These are phyloP conservation scores for Penicillium verrucosum DNA, from an alignment of 2,329 filamentous ascomycete species.

Conservation along the genomic window DNA sequence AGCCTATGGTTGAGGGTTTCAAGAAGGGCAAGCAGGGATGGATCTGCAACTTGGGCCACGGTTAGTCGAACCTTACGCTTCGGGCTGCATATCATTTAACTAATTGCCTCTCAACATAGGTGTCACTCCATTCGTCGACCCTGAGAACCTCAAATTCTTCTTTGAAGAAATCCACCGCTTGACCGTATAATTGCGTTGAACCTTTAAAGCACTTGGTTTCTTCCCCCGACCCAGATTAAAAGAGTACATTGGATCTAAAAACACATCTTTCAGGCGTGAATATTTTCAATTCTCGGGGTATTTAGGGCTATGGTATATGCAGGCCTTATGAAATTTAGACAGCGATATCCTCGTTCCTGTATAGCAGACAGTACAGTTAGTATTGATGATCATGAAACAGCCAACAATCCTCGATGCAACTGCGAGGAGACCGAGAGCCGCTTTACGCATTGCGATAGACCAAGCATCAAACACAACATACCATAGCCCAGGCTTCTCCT, in stretches of 20 bases:
- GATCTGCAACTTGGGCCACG: conserved; percentile 96
- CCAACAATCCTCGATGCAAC: neutral
- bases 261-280: conserved; percentile 2
- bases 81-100: conserved; percentile 15
- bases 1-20: conserved; percentile 86
- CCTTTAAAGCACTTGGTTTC: conserved; percentile 7
- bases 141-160: conserved; percentile 88
- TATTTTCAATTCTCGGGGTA: conserved; percentile 1
- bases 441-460: neutral
- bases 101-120: conserved; percentile 50
- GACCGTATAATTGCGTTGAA: conserved; percentile 23
- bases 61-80: conserved; percentile 50
- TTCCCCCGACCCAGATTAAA: conserved; percentile 5
- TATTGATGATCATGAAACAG: conserved; percentile 7
- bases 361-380: conserved; percentile 13
- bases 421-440: neutral
- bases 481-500: conserved; percentile 70
- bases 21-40: conserved; percentile 80
- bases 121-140: conserved; percentile 91
- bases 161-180: conserved; percentile 82
- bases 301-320: conserved; percentile 11
- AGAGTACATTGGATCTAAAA: conserved; percentile 11
- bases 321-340: conserved; percentile 37
- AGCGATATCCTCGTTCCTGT: conserved; percentile 60
- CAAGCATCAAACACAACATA: conserved; percentile 37